A percentile compares a stretch with the other conserved stretches of the same genome.
Evolutionary conservation across 2,329 filamentous ascomycete genomes (phyloP).

Genomic region (Colletotrichum agaves): DNA sequence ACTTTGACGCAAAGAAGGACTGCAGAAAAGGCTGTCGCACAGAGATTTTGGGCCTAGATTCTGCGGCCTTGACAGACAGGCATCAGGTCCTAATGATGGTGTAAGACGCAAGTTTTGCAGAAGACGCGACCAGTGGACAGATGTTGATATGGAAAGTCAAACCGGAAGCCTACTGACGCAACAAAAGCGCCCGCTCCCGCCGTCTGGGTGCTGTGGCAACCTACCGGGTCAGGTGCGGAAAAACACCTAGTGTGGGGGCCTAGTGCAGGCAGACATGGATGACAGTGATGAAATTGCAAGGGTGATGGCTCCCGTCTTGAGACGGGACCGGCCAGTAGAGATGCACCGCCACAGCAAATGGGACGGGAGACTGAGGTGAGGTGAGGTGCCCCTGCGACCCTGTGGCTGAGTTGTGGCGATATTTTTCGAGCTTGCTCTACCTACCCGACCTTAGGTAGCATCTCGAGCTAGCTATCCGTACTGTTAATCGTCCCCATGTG

Average conservation of each 20-base stretch:
- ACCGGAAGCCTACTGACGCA: conserved; percentile 46
- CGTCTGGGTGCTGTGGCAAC: conserved; percentile 52
- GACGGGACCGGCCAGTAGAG: background rate
- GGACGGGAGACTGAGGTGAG: too few species aligned
- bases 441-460: too few species aligned
- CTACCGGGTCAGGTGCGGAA: conserved; percentile 33
- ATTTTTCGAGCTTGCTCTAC: conserved; percentile 16
- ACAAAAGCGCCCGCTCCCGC: conserved; percentile 42
- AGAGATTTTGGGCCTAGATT: conserved; percentile 22
- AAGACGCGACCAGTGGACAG: conserved; percentile 23
- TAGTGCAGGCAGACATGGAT: conserved; percentile 2
- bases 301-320: background rate
- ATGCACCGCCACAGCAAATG: background rate
- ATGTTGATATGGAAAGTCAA: conserved; percentile 31
- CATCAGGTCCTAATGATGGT: conserved; percentile 30
- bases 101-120: conserved; percentile 31
- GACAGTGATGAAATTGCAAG: conserved; percentile 2
- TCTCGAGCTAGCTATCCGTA: background rate
- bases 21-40: conserved; percentile 13
- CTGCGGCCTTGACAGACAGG: conserved; percentile 29
- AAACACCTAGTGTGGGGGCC: conserved; percentile 34
- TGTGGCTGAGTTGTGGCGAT: conserved; percentile 32
- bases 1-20: background rate
- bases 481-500: conserved; percentile 15
- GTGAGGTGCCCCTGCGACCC: too few species aligned